Conservation (phyloP, 352 stramenopile genomes). For the Globisporangium nodosum region DNA sequence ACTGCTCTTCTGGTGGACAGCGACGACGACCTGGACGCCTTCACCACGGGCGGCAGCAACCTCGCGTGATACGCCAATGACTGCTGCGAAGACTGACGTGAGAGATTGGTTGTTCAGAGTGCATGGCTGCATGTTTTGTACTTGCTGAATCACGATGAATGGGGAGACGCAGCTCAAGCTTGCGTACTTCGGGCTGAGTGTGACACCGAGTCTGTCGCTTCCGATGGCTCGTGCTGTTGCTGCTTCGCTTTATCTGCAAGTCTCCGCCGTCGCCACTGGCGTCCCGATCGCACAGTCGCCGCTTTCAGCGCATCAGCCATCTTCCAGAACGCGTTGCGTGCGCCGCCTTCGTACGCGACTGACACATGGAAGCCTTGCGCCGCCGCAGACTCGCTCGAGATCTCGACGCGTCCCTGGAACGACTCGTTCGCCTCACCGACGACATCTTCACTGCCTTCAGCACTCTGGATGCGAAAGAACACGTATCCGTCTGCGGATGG, state of each 20-base stretch:
- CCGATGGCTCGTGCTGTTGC: not conserved
- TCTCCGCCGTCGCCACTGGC: conserved; percentile 60
- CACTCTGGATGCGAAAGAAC: conserved; percentile 10
- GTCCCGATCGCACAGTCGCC: conserved; percentile 47
- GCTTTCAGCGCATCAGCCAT: conserved; percentile 51
- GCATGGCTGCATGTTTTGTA: not conserved
- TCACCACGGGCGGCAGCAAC: not conserved
- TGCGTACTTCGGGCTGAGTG: not conserved
- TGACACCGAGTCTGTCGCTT: not conserved
- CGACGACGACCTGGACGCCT: conserved; percentile 2
- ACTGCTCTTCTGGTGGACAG: conserved; percentile 1
- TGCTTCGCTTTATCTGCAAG: conserved; percentile 5
- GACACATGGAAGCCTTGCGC: conserved; percentile 27
- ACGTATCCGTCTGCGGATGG: not conserved
- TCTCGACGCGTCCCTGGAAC: conserved; percentile 29
- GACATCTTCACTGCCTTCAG: not conserved
- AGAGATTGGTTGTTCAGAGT: not conserved
- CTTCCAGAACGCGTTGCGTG: conserved; percentile 62
- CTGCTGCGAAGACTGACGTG: not conserved
- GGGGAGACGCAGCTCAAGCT: not conserved
- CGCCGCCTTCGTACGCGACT: conserved; percentile 43
- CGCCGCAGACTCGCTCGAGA: conserved; percentile 13
- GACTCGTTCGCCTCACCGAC: not conserved
- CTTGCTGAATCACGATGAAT: not conserved
- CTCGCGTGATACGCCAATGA: not conserved